These are phyloP conservation scores for Rhodotorula sp. DNA, from an alignment of 1,284 basidiomycete genomes.

Conservation along the genomic window DNA sequence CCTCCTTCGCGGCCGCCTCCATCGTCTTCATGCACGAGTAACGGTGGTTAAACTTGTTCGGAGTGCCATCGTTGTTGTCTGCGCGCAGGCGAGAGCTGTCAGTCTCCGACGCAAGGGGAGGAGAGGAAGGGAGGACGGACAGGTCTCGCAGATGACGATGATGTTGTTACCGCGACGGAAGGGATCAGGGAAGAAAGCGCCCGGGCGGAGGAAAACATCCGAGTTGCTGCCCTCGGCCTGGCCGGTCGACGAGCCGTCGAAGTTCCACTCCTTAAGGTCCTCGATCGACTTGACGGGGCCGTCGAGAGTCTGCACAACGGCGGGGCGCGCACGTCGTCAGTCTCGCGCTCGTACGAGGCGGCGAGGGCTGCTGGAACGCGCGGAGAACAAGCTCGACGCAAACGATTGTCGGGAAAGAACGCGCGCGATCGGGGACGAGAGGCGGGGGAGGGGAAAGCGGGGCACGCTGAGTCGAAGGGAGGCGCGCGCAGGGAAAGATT, in stretches of 20 bases:
- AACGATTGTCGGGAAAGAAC: background rate
- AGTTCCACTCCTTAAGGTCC: constrained; percentile 95
- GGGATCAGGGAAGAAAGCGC: constrained; percentile 96
- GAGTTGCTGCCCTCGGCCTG: constrained; percentile 94
- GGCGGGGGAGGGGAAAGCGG: background rate
- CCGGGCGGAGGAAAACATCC: constrained; percentile 96
- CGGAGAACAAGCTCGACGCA: background rate
- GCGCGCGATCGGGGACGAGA: background rate
- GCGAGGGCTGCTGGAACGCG: background rate
- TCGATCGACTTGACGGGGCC: constrained; percentile 82
- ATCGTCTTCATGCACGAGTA: constrained; percentile 73
- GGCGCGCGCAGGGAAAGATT: no score
- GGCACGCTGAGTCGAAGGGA: no score
- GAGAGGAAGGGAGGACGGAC: constrained; percentile 16
- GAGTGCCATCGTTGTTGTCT: constrained; percentile 96
- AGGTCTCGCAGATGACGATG: constrained; percentile 67
- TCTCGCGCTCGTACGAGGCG: background rate
- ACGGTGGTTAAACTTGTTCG: constrained; percentile 95
- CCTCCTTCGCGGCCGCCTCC: constrained; percentile 72
- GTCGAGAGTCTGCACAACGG: constrained; percentile 67
- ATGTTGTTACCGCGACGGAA: constrained; percentile 99
- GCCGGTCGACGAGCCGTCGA: constrained; percentile 96
- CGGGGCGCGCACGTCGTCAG: background rate
- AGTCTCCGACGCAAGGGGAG: background rate
- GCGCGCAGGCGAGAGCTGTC: background rate